Percentiles rank a stretch among this genome's conserved stretches.
Conservation (phyloP, 2,329 filamentous ascomycete species). For the Trichophyton equinum region DNA sequence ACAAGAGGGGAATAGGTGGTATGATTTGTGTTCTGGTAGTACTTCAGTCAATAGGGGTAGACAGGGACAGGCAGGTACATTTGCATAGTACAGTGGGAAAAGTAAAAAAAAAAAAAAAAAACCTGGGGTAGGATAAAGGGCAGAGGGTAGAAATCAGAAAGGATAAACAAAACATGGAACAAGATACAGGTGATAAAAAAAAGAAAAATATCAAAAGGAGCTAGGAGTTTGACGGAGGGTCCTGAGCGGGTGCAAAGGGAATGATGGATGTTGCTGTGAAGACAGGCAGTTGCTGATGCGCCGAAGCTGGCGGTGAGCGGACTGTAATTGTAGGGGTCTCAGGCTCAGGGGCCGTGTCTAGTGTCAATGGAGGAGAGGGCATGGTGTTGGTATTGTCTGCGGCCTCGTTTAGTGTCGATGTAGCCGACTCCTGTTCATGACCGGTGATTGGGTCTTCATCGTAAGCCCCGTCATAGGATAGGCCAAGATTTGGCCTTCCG, state of each 20-base stretch:
- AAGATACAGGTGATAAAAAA: background rate
- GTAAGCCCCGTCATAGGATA: background rate
- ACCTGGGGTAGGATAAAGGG: background rate
- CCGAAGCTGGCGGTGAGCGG: constrained; percentile 23
- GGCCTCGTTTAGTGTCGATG: background rate
- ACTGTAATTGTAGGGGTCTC: constrained; percentile 16
- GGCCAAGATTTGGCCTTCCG: background rate
- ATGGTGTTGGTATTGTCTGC: background rate
- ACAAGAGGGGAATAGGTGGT: background rate
- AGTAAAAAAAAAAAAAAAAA: too few relatives aligned
- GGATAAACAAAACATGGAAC: background rate
- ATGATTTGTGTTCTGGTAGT: background rate
- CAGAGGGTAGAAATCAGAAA: background rate
- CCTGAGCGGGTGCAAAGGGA: constrained; percentile 25
- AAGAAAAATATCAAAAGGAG: too few relatives aligned
- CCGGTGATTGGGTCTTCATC: background rate
- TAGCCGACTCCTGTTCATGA: background rate
- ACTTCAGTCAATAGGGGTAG: background rate
- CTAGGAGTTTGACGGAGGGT: background rate
- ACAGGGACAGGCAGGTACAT: background rate
- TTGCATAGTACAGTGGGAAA: background rate
- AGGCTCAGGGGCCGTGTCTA: background rate
- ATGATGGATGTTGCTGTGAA: constrained; percentile 37
- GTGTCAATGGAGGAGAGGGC: constrained; percentile 10
- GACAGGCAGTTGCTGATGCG: constrained; percentile 36